These are phyloP conservation scores for Coffea eugenioides DNA, from an alignment of 257 asterid species.

Conservation along the genomic window DNA sequence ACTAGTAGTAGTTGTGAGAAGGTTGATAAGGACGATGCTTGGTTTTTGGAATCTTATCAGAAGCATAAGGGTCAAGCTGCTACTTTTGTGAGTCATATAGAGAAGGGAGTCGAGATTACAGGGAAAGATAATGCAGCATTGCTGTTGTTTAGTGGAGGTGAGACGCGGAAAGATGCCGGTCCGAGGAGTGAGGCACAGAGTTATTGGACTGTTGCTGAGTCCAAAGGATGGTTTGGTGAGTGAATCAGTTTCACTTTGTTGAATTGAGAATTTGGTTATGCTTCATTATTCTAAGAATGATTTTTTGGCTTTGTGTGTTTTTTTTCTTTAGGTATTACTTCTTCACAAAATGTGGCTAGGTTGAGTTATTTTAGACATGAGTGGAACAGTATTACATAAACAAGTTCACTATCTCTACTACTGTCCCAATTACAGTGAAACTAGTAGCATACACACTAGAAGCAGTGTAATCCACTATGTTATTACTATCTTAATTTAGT, in stretches of 20 bases:
- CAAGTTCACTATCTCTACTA: no score
- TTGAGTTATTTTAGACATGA: background rate
- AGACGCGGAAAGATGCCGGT: constrained; percentile 93
- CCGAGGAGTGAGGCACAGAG: constrained; percentile 98
- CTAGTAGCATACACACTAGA: no score
- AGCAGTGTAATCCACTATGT: no score
- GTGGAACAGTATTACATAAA: background rate
- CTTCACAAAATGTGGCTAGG: background rate
- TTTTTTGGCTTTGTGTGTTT: no score
- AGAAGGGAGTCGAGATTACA: constrained; percentile 72
- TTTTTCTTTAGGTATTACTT: background rate
- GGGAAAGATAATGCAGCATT: constrained; percentile 60
- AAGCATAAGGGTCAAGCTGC: constrained; percentile 97
- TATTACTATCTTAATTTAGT: no score
- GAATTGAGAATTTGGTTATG: constrained; percentile 11
- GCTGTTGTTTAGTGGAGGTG: constrained; percentile 95
- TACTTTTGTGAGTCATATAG: constrained; percentile 78
- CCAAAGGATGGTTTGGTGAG: constrained; percentile 96
- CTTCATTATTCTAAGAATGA: background rate
- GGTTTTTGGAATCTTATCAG: constrained; percentile 91
- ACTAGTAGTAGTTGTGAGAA: constrained; percentile 83
- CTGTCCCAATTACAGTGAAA: no score
- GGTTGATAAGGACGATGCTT: constrained; percentile 85
- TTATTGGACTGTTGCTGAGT: constrained; percentile 89
- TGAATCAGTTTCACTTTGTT: background rate